phyloP scores from a whole-genome alignment of 2,329 filamentous ascomycete species.

The Colletotrichum nymphaeae region DNA sequence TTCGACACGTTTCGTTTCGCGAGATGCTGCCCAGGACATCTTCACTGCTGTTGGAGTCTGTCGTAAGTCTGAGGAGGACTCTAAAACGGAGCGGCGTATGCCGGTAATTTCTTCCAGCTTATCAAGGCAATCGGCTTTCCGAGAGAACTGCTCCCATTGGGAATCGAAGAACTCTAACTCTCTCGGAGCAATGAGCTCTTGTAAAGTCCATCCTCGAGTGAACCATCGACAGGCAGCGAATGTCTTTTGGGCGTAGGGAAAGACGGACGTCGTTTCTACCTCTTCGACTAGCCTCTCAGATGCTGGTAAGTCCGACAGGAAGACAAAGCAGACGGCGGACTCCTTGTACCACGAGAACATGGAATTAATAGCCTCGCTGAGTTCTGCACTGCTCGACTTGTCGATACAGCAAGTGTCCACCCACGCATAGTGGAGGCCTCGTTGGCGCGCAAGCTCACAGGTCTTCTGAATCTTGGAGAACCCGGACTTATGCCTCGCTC shows the following conservation, averaged over 20 bases:
- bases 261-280: too few species aligned
- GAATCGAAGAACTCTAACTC: not conserved
- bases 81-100: not conserved
- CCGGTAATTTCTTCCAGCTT: not conserved
- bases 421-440: constrained; percentile 35
- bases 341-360: constrained; percentile 38
- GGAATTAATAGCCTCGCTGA: constrained; percentile 37
- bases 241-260: not conserved
- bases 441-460: constrained; percentile 4
- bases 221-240: not conserved
- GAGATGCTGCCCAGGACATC: constrained; percentile 43
- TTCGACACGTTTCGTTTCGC: constrained; percentile 38
- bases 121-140: not conserved
- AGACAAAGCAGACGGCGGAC: constrained; percentile 36
- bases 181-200: not conserved
- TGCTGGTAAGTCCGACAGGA: constrained; percentile 4
- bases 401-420: constrained; percentile 42
- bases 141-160: not conserved
- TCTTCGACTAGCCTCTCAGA: not conserved
- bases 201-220: not conserved
- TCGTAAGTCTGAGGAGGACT: not conserved
- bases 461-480: constrained; percentile 26
- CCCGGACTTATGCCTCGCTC: not conserved
- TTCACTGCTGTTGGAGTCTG: constrained; percentile 7
- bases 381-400: constrained; percentile 38